Base-by-base conservation (phyloP, 148 eudicot genomes). In the Amaranthus palmeri region DNA sequence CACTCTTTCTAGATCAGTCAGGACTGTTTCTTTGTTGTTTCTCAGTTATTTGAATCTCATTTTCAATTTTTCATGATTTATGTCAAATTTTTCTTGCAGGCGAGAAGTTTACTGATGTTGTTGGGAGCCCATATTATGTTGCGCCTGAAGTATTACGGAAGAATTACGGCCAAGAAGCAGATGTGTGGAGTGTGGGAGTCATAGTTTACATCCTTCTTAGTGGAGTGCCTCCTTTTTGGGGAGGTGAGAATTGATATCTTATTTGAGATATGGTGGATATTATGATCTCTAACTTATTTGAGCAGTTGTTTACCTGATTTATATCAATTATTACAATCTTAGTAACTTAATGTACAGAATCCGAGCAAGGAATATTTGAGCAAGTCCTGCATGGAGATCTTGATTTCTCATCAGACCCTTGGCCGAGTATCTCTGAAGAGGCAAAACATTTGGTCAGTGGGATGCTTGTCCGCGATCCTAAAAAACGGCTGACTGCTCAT, bases 201-300 rank as follows among this genome's bases (percentile, higher is more conserved):
- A 91, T 92, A 42, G 77, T 92, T 25, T 87, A 89, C 81, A 89
- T 92, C 61, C 76, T 89, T 56, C 80, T 90, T 41, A 82, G 97
- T 77, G 97, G 97, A 76, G 92, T 88, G 40, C 96, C 97, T 65
- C 97, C 96, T 7, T 93, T 90, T 73, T 92, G 98, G 98, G 96
- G 87, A 45, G 98, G 98, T 92, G 64, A 92, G 88, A 51, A 54
- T 74, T 65, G 10, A 25, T 43, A 54, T 57, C 48, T 62, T 63
- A 3, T 13, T 7, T 41, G 43, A 45, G 43, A 36, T 64, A 42
- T 12, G 57, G 63, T 47, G n/a, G 10, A n/a, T 41, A 52, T 41
- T 59, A 50, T 59, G 44, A 69, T 15, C 45, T 59, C 4, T 49
- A 72, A 49, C 46, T 78, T 18, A 45, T 51, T 52, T 17, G 10